Conservation (phyloP, 2,329 filamentous ascomycete species). For the Teratosphaeria pseudoeucalypti region DNA sequence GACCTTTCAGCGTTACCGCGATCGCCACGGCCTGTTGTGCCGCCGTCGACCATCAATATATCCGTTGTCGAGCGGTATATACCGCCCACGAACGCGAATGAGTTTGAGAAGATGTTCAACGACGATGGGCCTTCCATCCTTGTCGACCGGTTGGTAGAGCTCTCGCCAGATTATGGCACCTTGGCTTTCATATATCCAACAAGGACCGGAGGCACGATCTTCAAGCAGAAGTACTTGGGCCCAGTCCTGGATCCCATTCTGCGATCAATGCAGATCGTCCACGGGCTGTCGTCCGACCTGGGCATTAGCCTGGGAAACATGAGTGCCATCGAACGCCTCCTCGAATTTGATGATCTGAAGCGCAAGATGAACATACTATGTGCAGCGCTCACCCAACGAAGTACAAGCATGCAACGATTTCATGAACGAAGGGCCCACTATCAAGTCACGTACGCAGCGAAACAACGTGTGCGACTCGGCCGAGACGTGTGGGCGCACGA, state of each 20-base stretch:
- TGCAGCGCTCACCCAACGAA: conserved; percentile 15
- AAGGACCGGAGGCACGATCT: conserved; percentile 44
- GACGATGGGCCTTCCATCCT: conserved; percentile 46
- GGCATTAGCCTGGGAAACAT: conserved; percentile 45
- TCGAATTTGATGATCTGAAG: conserved; percentile 38
- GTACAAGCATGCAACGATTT: conserved; percentile 20
- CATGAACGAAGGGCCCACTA: conserved; percentile 23
- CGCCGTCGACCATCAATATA: conserved; percentile 49
- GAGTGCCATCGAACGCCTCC: conserved; percentile 42
- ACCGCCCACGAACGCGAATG: conserved; percentile 48
- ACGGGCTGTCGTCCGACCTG: conserved; percentile 48
- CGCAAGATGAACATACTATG: conserved; percentile 16
- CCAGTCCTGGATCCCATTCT: conserved; percentile 53
- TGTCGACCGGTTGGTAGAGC: conserved; percentile 50
- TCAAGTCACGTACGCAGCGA: conserved; percentile 40
- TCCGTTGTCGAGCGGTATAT: conserved; percentile 56
- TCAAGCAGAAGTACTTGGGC: conserved; percentile 49
- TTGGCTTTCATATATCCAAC: conserved; percentile 56
- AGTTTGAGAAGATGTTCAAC: conserved; percentile 50
- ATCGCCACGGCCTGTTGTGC: conserved; percentile 48
- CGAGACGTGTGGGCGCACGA: conserved; percentile 47
- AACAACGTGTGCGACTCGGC: conserved; percentile 41
- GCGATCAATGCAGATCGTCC: conserved; percentile 47
- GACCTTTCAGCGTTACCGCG: conserved; percentile 40
- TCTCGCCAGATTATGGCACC: conserved; percentile 47